Evolutionary conservation across 2,329 filamentous ascomycete species (phyloP).

Genomic region (Botrytis paeoniae): DNA sequence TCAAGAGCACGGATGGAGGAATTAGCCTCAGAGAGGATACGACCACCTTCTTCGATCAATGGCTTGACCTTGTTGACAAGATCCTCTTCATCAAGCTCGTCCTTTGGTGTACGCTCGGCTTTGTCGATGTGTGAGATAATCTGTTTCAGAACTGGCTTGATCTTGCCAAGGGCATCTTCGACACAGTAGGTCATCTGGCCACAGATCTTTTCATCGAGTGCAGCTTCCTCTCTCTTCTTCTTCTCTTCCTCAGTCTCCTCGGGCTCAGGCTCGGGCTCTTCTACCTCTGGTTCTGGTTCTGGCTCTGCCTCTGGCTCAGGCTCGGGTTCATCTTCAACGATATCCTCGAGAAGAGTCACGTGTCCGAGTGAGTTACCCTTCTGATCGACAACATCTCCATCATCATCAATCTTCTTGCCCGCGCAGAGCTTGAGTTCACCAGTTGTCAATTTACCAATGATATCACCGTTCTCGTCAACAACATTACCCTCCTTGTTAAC

Average conservation of each 20-base stretch:
- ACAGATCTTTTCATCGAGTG: constrained; percentile 73
- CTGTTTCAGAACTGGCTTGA: constrained; percentile 81
- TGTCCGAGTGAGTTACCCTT: constrained; percentile 66
- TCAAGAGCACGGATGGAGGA: constrained; percentile 84
- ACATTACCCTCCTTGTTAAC: constrained; percentile 60
- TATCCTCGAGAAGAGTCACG: constrained; percentile 62
- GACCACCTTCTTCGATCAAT: constrained; percentile 79
- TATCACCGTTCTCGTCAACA: constrained; percentile 55
- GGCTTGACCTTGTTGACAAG: constrained; percentile 84
- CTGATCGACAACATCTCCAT: constrained; percentile 69
- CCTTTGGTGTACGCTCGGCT: constrained; percentile 76
- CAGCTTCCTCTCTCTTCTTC: constrained; percentile 53
- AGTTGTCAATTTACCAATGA: constrained; percentile 65
- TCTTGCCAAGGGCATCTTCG: constrained; percentile 75
- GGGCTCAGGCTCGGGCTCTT: constrained; percentile 41
- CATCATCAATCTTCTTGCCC: constrained; percentile 67
- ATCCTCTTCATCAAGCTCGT: constrained; percentile 86
- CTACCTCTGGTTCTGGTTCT: constrained; percentile 37
- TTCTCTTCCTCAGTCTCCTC: constrained; percentile 58
- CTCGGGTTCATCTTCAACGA: constrained; percentile 41
- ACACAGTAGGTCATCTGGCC: constrained; percentile 71
- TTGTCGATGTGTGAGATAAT: constrained; percentile 81
- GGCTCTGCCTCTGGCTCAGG: constrained; percentile 43
- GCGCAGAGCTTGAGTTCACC: constrained; percentile 63
- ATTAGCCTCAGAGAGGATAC: constrained; percentile 82